Base-by-base conservation (phyloP, 2,329 filamentous ascomycete species). In the Aspergillus floridensis region DNA sequence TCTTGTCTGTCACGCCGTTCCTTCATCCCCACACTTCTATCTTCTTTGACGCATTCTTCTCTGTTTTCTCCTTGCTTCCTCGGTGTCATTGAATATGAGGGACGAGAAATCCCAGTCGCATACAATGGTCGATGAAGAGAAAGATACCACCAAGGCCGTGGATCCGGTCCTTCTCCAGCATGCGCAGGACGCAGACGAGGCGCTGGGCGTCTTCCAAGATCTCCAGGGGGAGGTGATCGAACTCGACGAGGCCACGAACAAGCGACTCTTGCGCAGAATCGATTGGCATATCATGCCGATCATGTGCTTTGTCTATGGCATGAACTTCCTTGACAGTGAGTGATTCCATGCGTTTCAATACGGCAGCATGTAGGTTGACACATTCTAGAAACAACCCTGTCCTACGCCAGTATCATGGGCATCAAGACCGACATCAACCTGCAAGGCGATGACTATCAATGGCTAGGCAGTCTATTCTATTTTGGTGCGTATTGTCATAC, bases 231-330 rank as follows among this genome's bases (percentile, higher is more conserved):
- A 85, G 65, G 68, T 80, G 0, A 74, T 86, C 22, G 76, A 81
- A 38, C 72, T 87, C 38, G 84, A 83, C 56, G 82, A 82, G 63
- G 80, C 79, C 50, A 85, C 83, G 24, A 86, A 85, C 64, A 83
- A 80, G 63, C 75, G 83, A n/a, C 68, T 89, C 16, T 68, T 88
- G n/a, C 74, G 79, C 19, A 83, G 79, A 56, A 88, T 89, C 60
- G 87, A 89, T 70, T 82, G 78, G 80, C 82, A 86, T 67, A 72
- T 86, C 63, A 84, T 87, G 80, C 85, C 84, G 0, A 73, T 86
- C 63, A 77, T 87, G 67, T 86, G 83, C 59, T 66, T 84, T 31
- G 77, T 86, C 4, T 86, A 87, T 64, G 82, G 82, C 1, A 75
- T 86, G 66, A 84, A 86, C 63, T 86, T 80, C 67, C 73, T 87